Base-by-base conservation (phyloP, 176 grass and related monocot species). In the Stipa capillata region DNA sequence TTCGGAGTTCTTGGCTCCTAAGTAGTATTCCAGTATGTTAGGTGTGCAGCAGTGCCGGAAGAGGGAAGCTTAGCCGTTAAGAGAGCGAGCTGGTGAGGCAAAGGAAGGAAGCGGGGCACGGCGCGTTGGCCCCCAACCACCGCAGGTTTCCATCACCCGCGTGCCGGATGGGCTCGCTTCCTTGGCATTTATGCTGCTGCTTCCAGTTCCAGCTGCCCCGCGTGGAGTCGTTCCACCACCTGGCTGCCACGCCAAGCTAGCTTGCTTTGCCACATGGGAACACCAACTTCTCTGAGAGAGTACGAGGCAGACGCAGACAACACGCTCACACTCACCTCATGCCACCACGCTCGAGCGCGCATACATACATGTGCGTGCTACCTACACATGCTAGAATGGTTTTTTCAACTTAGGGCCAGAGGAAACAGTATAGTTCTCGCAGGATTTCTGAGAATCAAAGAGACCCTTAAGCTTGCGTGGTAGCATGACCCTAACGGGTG, bases 31-130 rank as follows among this genome's bases (percentile, higher is more conserved):
- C 6, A 4, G 66, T 18, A 29, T 11, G 51, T 33, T n/a, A n/a
- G n/a, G n/a, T n/a, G n/a, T n/a, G n/a, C n/a, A n/a, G 50, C 31
- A 54, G 45, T 58, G 52, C 63, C 43, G 62, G 27, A 40, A 75
- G 58, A 48, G 29, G 43, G 64, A 65, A 84, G 86, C 86, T 88
- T 88, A 41, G 86, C 27, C 76, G 86, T 75, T 80, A 88, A 88
- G 86, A 68, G 67, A 88, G 15, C 31, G 65, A 84, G 13, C 31
- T 45, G 42, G 74, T 0, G 8, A n/a, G 15, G 41, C 50, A 76
- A 51, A 69, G 28, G 31, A 75, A 3, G n/a, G n/a, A n/a, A n/a
- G n/a, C n/a, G n/a, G n/a, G n/a, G n/a, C n/a, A n/a, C n/a, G n/a
- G n/a, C n/a, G n/a, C n/a, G n/a, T n/a, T n/a, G n/a, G n/a, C n/a